Conservation (phyloP, 495 filamentous ascomycete species). For the Xylaria nigripes region DNA sequence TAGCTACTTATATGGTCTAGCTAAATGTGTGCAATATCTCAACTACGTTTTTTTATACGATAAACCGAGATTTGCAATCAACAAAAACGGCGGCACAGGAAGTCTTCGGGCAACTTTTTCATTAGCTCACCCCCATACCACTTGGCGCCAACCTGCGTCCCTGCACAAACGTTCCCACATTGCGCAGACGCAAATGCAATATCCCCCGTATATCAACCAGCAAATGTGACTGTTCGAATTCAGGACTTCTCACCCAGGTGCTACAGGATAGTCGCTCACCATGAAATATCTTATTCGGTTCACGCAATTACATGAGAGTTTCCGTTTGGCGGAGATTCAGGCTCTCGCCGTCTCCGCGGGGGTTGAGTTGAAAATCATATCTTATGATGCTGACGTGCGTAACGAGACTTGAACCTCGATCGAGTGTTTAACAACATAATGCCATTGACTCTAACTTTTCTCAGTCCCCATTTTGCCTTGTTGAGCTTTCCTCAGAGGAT, state of each 20-base stretch:
- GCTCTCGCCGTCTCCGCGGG: slow-evolving; percentile 63
- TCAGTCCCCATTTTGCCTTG: slow-evolving; percentile 82
- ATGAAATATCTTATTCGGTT: slow-evolving; percentile 88
- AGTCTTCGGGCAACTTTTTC: slow-evolving; percentile 15
- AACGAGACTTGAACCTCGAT: not conserved
- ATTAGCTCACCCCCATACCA: slow-evolving; percentile 9
- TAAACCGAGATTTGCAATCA: not conserved
- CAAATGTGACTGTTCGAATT: not conserved
- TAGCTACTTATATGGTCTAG: not conserved
- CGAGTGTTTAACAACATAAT: not conserved
- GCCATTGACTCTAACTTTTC: not conserved
- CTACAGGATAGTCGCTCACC: not conserved
- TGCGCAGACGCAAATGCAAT: slow-evolving; percentile 4
- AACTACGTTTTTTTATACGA: not conserved
- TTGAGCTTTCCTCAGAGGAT: slow-evolving; percentile 56
- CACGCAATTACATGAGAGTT: slow-evolving; percentile 81
- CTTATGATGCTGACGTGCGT: slow-evolving; percentile 64
- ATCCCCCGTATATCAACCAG: not conserved
- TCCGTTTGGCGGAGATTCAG: slow-evolving; percentile 79
- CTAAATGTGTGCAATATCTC: not conserved
- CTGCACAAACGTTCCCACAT: slow-evolving; percentile 6
- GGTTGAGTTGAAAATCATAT: slow-evolving; percentile 60
- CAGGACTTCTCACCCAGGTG: not conserved
- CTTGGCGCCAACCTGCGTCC: not conserved
- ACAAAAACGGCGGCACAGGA: slow-evolving; percentile 6